A percentile compares a stretch with the other conserved stretches of the same genome.
These are phyloP conservation scores for Madurella mycetomatis DNA, from an alignment of 2,329 filamentous ascomycete genomes.

Conservation along the genomic window DNA sequence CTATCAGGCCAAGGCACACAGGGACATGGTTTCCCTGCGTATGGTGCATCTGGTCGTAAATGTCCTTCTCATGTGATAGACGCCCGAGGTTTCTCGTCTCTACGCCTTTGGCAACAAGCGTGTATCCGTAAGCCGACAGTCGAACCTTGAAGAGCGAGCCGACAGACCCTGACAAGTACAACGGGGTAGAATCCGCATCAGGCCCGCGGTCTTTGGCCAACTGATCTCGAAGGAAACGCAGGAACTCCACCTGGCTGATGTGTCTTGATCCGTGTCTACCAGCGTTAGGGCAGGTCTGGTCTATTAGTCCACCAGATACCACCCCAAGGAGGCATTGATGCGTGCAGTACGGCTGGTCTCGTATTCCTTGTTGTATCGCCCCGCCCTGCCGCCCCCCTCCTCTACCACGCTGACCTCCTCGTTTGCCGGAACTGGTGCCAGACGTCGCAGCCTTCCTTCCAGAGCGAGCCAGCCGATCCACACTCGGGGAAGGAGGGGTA, in stretches of 20 bases:
- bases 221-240: slow-evolving; percentile 27
- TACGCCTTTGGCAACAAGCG: slow-evolving; percentile 38
- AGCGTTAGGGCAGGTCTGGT: slow-evolving; percentile 29
- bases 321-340: slow-evolving; percentile 28
- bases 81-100: slow-evolving; percentile 21
- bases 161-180: slow-evolving; percentile 29
- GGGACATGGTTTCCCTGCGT: slow-evolving; percentile 35
- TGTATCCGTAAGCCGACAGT: slow-evolving; percentile 34
- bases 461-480: too few species aligned
- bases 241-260: slow-evolving; percentile 27
- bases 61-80: slow-evolving; percentile 30
- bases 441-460: too few species aligned
- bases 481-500: too few species aligned
- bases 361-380: too few species aligned
- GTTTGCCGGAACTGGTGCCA: too few species aligned
- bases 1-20: slow-evolving; percentile 32
- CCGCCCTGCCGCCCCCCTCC: too few species aligned
- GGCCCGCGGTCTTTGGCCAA: slow-evolving; percentile 30
- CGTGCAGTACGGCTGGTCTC: too few species aligned
- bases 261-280: slow-evolving; percentile 26
- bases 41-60: slow-evolving; percentile 29
- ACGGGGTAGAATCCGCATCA: slow-evolving; percentile 29
- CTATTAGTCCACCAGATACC: slow-evolving; percentile 22
- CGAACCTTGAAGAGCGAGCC: slow-evolving; percentile 37
- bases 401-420: too few species aligned